Evolutionary conservation across 2,329 filamentous ascomycete genomes (phyloP).

Genomic region (Thermothelomyces thermophilus): DNA sequence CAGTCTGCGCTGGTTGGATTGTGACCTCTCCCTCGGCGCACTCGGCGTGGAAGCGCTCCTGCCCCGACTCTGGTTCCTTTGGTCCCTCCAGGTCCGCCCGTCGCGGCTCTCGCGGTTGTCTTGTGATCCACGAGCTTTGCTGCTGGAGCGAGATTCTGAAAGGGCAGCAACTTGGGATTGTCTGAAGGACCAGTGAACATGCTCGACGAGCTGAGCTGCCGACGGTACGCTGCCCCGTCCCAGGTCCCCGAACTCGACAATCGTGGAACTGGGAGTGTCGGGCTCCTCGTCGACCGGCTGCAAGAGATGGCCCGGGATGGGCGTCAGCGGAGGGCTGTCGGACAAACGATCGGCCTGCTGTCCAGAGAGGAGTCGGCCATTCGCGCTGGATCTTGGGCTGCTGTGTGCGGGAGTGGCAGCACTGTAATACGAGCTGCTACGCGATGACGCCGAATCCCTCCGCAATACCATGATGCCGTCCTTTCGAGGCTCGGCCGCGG

Average conservation of each 20-base stretch:
- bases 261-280: slow-evolving; percentile 7
- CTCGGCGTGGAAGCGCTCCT: background rate
- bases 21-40: slow-evolving; percentile 2
- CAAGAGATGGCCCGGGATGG: background rate
- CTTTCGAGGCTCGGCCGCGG: background rate
- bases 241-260: slow-evolving; percentile 14
- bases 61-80: background rate
- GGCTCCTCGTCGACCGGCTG: slow-evolving; percentile 5
- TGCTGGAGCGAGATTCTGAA: slow-evolving; percentile 1
- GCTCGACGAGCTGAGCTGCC: slow-evolving; percentile 6
- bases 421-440: background rate
- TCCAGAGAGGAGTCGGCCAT: background rate
- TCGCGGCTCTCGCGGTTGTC: background rate
- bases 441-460: background rate
- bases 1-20: background rate
- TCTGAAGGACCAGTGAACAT: background rate
- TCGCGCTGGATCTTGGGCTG: background rate
- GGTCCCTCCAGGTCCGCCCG: too few relatives aligned
- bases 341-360: too few relatives aligned
- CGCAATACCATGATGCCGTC: background rate
- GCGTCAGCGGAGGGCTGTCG: background rate
- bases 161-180: background rate
- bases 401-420: background rate
- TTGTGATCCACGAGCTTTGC: background rate
- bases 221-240: background rate